phyloP scores from a whole-genome alignment of 768 basidiomycete genomes.

The Suillus spraguei region DNA sequence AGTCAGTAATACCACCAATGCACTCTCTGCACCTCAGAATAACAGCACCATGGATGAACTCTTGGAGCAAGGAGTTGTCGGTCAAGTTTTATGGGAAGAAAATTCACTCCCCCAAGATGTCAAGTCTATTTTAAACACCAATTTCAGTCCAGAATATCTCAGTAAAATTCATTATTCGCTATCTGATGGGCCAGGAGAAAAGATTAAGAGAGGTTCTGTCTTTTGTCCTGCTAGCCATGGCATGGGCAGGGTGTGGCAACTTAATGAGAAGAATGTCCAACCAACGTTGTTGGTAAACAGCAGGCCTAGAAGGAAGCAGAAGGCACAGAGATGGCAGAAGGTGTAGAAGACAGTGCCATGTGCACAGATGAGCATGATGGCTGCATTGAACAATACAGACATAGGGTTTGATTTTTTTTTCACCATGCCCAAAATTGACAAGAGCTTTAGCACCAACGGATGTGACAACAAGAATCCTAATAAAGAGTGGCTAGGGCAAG shows the following conservation, averaged over 20 bases:
- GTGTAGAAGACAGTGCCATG: not conserved
- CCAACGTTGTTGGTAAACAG: not conserved
- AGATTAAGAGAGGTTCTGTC: not conserved
- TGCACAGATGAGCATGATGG: not conserved
- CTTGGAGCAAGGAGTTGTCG: not conserved
- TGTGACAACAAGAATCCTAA: not conserved
- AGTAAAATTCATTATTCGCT: not conserved
- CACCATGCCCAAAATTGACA: not conserved
- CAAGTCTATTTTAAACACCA: not conserved
- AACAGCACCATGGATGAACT: not conserved
- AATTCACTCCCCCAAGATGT: not conserved
- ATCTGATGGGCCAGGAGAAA: not conserved
- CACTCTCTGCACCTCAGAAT: not conserved
- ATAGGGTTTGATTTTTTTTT: not conserved
- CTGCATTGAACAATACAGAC: not conserved
- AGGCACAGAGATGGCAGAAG: too few species aligned
- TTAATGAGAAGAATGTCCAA: not conserved
- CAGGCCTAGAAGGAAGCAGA: too few species aligned
- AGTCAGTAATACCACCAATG: not conserved
- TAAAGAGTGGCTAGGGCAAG: not conserved
- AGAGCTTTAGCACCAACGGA: not conserved
- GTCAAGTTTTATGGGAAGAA: not conserved
- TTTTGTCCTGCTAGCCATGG: not conserved
- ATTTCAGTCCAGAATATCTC: not conserved
- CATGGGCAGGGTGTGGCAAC: not conserved